Evolutionary conservation across 2,329 filamentous ascomycete species (phyloP).

Genomic region (Huntiella moniliformis): DNA sequence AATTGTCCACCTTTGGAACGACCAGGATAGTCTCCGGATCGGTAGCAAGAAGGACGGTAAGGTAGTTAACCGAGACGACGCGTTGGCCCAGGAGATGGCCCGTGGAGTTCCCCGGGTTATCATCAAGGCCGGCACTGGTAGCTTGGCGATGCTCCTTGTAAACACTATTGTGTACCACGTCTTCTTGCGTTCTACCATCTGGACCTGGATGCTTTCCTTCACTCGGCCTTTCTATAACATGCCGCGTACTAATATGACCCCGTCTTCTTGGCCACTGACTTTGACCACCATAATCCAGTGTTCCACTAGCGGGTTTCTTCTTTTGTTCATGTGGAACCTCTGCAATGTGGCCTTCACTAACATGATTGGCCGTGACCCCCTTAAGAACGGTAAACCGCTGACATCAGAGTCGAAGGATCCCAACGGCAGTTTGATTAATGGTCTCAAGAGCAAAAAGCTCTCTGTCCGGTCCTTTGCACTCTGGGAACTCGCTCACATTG

Average conservation of each 20-base stretch:
- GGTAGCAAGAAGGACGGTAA: constrained; percentile 14
- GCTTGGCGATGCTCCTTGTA: constrained; percentile 23
- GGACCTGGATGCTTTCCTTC: constrained; percentile 51
- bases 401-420: constrained; percentile 76
- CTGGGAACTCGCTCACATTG: constrained; percentile 75
- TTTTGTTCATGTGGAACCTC: constrained; percentile 57
- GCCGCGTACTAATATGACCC: constrained; percentile 49
- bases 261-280: constrained; percentile 36
- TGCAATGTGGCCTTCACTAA: constrained; percentile 60
- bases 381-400: constrained; percentile 71
- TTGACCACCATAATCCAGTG: constrained; percentile 36
- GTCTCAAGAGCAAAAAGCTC: constrained; percentile 66
- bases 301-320: constrained; percentile 41
- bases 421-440: constrained; percentile 73
- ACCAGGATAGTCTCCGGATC: constrained; percentile 47
- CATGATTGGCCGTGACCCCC: constrained; percentile 62
- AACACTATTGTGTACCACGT: constrained; percentile 41
- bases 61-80: constrained; percentile 5
- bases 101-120: constrained; percentile 6
- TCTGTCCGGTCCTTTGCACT: constrained; percentile 67
- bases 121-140: constrained; percentile 20
- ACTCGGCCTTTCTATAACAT: constrained; percentile 59
- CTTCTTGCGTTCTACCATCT: constrained; percentile 43
- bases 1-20: constrained; percentile 47
- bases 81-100: constrained; percentile 7